Percentiles rank a stretch among this genome's conserved stretches.
phyloP scores from a whole-genome alignment of 2,329 filamentous ascomycete genomes.

The Cladosporium halotolerans region DNA sequence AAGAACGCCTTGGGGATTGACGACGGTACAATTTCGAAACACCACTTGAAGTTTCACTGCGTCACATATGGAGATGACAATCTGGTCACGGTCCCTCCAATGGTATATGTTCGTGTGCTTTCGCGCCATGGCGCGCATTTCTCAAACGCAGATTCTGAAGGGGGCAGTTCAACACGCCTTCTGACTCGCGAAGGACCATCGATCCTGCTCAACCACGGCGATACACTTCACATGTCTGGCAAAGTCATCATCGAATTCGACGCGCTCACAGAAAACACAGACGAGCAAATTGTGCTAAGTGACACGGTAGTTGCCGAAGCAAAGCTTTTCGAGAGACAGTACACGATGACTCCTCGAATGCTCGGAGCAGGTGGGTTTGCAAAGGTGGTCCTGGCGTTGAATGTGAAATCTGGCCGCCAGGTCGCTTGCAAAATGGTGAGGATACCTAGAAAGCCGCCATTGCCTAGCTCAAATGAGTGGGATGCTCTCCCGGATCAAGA shows the following conservation, averaged over 20 bases:
- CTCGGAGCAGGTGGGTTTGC: constrained; percentile 52
- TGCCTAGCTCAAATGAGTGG: constrained; percentile 1
- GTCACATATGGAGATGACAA: constrained; percentile 39
- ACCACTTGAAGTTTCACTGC: constrained; percentile 42
- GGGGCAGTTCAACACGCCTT: constrained; percentile 8
- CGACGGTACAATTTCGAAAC: constrained; percentile 37
- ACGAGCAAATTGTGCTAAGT: constrained; percentile 1
- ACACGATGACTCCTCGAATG: constrained; percentile 42
- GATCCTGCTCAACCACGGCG: constrained; percentile 40
- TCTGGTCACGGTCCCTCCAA: constrained; percentile 32
- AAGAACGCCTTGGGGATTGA: constrained; percentile 18
- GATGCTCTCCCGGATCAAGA: not conserved
- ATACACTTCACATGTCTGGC: constrained; percentile 32
- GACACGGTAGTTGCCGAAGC: constrained; percentile 1
- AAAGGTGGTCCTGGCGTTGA: constrained; percentile 49
- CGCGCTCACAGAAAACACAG: not conserved
- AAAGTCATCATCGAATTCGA: constrained; percentile 25
- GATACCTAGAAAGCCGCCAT: constrained; percentile 30
- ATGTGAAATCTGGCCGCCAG: constrained; percentile 50
- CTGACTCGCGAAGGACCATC: not conserved
- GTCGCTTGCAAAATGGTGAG: constrained; percentile 64
- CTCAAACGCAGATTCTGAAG: not conserved
- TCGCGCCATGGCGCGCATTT: constrained; percentile 38
- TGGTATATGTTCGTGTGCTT: constrained; percentile 43
- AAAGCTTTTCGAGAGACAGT: constrained; percentile 42